phyloP scores from a whole-genome alignment of 2,329 filamentous ascomycete species.

The Microcera coccophila region DNA sequence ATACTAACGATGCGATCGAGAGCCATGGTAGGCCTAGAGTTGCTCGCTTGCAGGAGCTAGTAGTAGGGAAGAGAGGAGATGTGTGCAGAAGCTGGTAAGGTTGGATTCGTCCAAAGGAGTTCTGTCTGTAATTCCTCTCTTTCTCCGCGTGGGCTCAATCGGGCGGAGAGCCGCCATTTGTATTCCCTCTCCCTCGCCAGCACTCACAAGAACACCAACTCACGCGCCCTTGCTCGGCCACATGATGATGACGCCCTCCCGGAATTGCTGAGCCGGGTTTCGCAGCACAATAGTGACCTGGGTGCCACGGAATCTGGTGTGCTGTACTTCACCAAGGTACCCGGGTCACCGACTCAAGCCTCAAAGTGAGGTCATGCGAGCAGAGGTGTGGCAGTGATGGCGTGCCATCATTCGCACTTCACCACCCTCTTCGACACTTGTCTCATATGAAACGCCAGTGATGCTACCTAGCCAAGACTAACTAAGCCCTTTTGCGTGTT shows the following conservation, averaged over 20 bases:
- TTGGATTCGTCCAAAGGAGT: too few species aligned
- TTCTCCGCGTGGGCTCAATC: too few species aligned
- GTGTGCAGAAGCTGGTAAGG: too few species aligned
- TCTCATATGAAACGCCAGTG: background rate
- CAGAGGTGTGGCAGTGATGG: background rate
- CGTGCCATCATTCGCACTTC: background rate
- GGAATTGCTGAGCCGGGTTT: background rate
- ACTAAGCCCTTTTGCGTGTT: background rate
- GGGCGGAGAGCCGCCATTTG: background rate
- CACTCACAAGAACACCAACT: background rate
- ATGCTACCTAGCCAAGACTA: background rate
- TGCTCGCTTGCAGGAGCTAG: background rate
- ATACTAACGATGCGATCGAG: slow-evolving; percentile 39
- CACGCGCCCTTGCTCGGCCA: background rate
- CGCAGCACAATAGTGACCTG: background rate
- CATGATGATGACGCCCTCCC: background rate
- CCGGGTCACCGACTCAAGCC: background rate
- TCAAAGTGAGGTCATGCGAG: background rate
- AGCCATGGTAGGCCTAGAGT: slow-evolving; percentile 29
- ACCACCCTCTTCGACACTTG: background rate
- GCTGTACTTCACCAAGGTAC: too few species aligned
- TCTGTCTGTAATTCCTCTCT: too few species aligned
- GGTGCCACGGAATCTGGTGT: too few species aligned
- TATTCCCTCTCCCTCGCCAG: background rate
- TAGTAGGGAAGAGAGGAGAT: too few species aligned